Evolutionary conservation across 768 basidiomycete genomes (phyloP), one percentile per base, ranked within the genome.

Genomic region (Leccinum disarticulatum): DNA sequence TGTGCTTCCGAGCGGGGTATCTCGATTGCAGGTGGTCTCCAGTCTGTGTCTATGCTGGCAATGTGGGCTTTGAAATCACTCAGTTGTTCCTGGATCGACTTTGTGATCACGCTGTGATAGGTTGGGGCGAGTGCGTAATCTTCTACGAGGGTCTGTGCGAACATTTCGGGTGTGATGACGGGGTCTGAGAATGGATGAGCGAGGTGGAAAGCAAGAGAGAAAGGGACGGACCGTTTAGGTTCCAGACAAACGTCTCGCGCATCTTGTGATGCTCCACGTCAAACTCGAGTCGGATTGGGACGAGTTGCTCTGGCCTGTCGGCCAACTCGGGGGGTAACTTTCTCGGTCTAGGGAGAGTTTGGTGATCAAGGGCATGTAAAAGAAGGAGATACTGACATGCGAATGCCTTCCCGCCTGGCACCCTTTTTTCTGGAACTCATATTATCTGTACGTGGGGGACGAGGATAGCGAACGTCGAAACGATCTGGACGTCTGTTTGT

Each of bases 201-300:
- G 31, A 55, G 31, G 6, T 30, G 15, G 11, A 35, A 3, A 27
- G 4, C 8, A 10, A 28, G 52, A 22, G 41, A 49, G 2, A 8
- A 59, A 2, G 2, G 30, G 50, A 77, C 85, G n/a, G 57, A 97
- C 95, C 96, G 64, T 90, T 90, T 49, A 95, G 74, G 68, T 99
- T 97, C 97, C 96, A 99, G 49, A 97, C 84, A 75, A 98, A 98
- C 0, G 96, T 94, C 71, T 99, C 97, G 28, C 94, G 85, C 80
- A 98, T 88, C 76, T 89, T 91, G 70, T 91, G 88, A 68, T 92
- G 90, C 58, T 98, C 97, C 52, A 95, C 88, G 66, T 99, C 97
- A 67, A 98, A 87, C 73, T 99, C 97, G 54, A 99, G 79, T n/a
- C 97, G 86, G 43, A 99, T 89, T 3, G 97, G 97, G 4, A 98